These are phyloP conservation scores for Pseudoturritis turrita DNA, from an alignment of 345 rosid species.

Conservation along the genomic window DNA sequence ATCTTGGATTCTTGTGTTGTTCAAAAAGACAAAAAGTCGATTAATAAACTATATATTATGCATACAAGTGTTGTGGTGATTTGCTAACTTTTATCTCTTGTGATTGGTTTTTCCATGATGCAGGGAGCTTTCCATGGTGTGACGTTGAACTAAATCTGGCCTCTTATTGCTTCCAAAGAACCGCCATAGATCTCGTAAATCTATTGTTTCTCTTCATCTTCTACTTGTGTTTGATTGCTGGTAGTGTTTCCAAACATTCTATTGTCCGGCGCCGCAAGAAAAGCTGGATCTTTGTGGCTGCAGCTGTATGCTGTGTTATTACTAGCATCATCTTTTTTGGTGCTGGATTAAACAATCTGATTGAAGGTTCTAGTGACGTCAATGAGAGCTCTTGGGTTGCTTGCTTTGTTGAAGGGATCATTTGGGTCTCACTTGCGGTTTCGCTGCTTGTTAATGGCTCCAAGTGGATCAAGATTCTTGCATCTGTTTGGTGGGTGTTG, in stretches of 20 bases:
- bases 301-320: conserved; percentile 41
- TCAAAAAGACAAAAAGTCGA: background rate
- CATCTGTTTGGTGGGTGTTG: conserved; percentile 64
- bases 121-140: conserved; percentile 57
- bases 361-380: background rate
- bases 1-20: conserved; percentile 13
- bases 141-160: conserved; percentile 37
- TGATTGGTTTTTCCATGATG: background rate
- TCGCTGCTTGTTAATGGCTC: conserved; percentile 54
- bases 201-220: conserved; percentile 53
- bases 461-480: conserved; percentile 38
- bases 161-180: conserved; percentile 54
- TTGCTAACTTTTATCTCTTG: background rate
- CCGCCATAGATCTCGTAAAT: conserved; percentile 49
- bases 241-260: conserved; percentile 25
- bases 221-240: conserved; percentile 41
- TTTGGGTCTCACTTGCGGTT: conserved; percentile 56
- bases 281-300: conserved; percentile 38
- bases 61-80: background rate
- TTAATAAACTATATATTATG: background rate
- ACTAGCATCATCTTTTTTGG: conserved; percentile 38
- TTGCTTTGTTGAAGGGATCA: conserved; percentile 44
- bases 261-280: conserved; percentile 21
- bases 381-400: conserved; percentile 27
- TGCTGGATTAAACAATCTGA: conserved; percentile 40